phyloP scores from a whole-genome alignment of 1,139 yeast species.

The Wickerhamomyces sp. region DNA sequence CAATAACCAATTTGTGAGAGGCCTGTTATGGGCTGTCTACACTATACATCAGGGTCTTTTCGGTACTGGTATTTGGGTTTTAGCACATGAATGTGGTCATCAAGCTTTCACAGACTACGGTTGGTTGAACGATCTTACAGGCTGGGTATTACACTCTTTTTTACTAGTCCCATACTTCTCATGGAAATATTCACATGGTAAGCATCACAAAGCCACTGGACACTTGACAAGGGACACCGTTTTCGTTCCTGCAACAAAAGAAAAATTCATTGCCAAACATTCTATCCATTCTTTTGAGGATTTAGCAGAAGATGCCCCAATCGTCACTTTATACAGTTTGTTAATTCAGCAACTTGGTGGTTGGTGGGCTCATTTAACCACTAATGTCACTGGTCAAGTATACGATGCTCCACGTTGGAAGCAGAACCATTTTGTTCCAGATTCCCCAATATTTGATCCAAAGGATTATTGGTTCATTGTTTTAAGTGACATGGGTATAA shows the following conservation, averaged over 20 bases:
- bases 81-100: constrained; percentile 67
- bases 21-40: constrained; percentile 40
- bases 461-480: constrained; percentile 53
- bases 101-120: constrained; percentile 56
- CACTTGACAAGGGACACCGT: constrained; percentile 59
- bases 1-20: constrained; percentile 33
- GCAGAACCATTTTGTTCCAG: constrained; percentile 49
- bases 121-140: constrained; percentile 50
- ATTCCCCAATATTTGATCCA: constrained; percentile 50
- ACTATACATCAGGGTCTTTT: constrained; percentile 40
- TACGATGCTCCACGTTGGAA: constrained; percentile 31
- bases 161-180: constrained; percentile 57
- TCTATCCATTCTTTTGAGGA: constrained; percentile 38
- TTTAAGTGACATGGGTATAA: constrained; percentile 50
- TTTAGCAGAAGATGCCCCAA: constrained; percentile 52
- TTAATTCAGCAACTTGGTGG: constrained; percentile 52
- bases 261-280: constrained; percentile 34
- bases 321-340: constrained; percentile 38
- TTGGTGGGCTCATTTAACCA: constrained; percentile 42
- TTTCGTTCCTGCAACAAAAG: constrained; percentile 51
- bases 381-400: constrained; percentile 53
- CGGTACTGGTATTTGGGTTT: constrained; percentile 56
- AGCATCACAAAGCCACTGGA: constrained; percentile 64
- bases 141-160: constrained; percentile 58
- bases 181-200: constrained; percentile 57